These are phyloP conservation scores for Aspergillus eucalypticola DNA, from an alignment of 2,329 filamentous ascomycete species.

Conservation along the genomic window DNA sequence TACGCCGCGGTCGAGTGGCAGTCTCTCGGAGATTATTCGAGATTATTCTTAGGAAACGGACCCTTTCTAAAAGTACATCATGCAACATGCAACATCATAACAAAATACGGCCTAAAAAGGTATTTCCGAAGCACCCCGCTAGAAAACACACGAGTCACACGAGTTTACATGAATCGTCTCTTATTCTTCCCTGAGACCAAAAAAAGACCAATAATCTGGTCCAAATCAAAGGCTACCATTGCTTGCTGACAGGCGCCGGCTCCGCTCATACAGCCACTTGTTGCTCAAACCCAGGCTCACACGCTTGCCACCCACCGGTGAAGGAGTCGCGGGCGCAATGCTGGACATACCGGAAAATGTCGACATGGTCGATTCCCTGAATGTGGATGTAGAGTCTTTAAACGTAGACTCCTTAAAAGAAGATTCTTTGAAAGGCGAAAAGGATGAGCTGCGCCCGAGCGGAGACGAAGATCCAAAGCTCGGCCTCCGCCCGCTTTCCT, in stretches of 20 bases:
- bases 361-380: conserved; percentile 4
- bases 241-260: conserved; percentile 46
- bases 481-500: conserved; percentile 50
- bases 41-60: not conserved
- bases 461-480: conserved; percentile 53
- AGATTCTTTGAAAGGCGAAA: conserved; percentile 38
- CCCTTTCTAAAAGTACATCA: not conserved
- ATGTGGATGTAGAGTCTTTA: conserved; percentile 16
- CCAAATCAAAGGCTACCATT: conserved; percentile 29
- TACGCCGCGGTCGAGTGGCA: not conserved
- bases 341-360: conserved; percentile 42
- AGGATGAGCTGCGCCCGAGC: conserved; percentile 38
- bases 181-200: conserved; percentile 5
- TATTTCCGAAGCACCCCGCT: conserved; percentile 6
- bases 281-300: conserved; percentile 79
- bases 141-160: not conserved
- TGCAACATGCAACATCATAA: not conserved
- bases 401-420: not conserved
- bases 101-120: not conserved
- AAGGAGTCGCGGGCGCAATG: conserved; percentile 64
- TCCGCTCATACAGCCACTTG: conserved; percentile 93
- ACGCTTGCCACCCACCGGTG: conserved; percentile 64
- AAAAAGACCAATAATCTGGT: not conserved
- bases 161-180: conserved; percentile 13
- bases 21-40: not conserved